Evolutionary conservation across 2,329 filamentous ascomycete species (phyloP), one percentile per base, ranked within the genome.

Genomic region (Fusarium continuum): DNA sequence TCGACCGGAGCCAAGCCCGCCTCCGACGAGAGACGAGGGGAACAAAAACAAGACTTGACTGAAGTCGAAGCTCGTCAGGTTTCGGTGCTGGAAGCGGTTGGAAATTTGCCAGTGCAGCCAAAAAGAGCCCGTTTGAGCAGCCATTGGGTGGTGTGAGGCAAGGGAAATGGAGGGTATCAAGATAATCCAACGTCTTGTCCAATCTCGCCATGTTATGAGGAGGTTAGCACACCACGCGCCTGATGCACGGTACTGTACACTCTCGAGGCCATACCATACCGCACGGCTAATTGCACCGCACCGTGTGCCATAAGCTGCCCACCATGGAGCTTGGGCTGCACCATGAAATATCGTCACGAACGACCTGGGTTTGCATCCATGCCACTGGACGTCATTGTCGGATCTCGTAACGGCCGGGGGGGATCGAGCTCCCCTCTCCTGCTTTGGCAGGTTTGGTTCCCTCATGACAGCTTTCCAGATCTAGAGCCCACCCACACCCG

Each of bases 1-100:
- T 71, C 39, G 65, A 61, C 69, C 68, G 69, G 69, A 71, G 69
- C 65, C 64, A 70, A 70, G 69, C 59, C 69, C 69, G 69, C 38
- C 68, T 71, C 69, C 69, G 69, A 71, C 67, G 35, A 71, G 50
- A 53, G 57, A 69, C 67, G 64, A 66, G 63, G 65, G 65, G 65
- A 68, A 55, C 46, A 65, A 68, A 63, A 61, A 68, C 65, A 68
- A 64, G 52, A 69, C 53, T 59, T 59, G 46, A 69, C 45, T 63
- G 29, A 55, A 59, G 55, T 67, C 49, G 52, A 68, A 53, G 41
- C 51, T 65, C 57, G 48, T 49, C 48, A 61, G 54, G 55, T 66
- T 54, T 53, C 52, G 51, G 31, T 60, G 47, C 55, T 67, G 46
- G 55, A 68, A 44, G 49, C 54, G 58, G 54, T 64, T 66, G 65